Conservation (phyloP, 2,329 filamentous ascomycete genomes). For the Fusarium sp. region DNA sequence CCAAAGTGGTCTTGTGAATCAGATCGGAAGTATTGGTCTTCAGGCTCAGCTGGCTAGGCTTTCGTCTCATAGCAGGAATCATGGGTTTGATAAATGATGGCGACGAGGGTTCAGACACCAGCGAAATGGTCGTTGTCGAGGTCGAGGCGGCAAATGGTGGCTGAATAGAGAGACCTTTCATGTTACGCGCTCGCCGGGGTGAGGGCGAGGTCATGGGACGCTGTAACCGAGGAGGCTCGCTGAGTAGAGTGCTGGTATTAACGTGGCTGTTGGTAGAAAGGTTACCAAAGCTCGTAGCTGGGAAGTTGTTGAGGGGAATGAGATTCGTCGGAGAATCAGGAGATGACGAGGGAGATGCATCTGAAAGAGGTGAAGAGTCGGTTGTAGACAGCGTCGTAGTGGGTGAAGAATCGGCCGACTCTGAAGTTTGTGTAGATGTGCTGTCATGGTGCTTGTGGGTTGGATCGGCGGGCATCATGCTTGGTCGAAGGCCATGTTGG, state of each 20-base stretch:
- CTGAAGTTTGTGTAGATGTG: slow-evolving; percentile 82
- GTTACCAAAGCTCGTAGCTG: slow-evolving; percentile 70
- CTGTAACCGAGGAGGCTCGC: slow-evolving; percentile 60
- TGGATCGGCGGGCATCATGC: slow-evolving; percentile 61
- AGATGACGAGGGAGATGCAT: slow-evolving; percentile 91
- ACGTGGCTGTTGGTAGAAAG: slow-evolving; percentile 44
- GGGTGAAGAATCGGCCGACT: slow-evolving; percentile 93
- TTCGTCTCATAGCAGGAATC: slow-evolving; percentile 79
- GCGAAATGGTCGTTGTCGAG: slow-evolving; percentile 63
- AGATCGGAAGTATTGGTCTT: slow-evolving; percentile 78
- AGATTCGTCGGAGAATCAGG: slow-evolving; percentile 89
- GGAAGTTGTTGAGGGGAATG: slow-evolving; percentile 78
- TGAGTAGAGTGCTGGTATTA: slow-evolving; percentile 52
- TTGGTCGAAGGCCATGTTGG: slow-evolving; percentile 57
- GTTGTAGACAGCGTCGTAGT: slow-evolving; percentile 95
- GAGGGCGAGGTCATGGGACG: slow-evolving; percentile 78
- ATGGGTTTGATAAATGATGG: slow-evolving; percentile 86
- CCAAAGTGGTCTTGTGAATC: slow-evolving; percentile 62
- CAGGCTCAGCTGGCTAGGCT: slow-evolving; percentile 83
- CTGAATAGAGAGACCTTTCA: slow-evolving; percentile 87
- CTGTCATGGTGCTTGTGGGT: slow-evolving; percentile 81
- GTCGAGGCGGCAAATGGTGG: slow-evolving; percentile 65
- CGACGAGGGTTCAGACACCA: slow-evolving; percentile 77
- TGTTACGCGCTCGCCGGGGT: slow-evolving; percentile 81
- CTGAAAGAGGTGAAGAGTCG: slow-evolving; percentile 90